Conservation (phyloP, 75 land plant genomes). For the Pinus taeda region DNA sequence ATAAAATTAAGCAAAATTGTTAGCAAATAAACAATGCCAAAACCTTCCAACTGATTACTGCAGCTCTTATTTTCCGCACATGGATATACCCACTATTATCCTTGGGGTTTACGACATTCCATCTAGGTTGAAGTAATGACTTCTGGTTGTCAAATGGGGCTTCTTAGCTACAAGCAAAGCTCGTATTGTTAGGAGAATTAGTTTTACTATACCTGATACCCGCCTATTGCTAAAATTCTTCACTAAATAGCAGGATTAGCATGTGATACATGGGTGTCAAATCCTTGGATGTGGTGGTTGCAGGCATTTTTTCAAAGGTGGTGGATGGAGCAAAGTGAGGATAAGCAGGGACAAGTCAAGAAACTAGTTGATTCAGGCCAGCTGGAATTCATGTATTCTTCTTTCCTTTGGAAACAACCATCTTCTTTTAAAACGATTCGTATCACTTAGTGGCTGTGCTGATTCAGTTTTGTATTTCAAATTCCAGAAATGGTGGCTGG, state of each 20-base stretch:
- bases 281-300: neutral
- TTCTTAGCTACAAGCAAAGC: neutral
- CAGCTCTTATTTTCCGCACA: neutral
- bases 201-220: neutral
- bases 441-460: neutral
- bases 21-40: neutral
- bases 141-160: neutral
- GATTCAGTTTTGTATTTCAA: conserved; percentile 8
- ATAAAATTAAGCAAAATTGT: no score
- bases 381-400: conserved; percentile 84
- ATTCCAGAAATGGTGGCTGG: conserved; percentile 75
- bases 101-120: neutral
- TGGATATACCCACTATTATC: neutral
- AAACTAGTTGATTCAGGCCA: conserved; percentile 78
- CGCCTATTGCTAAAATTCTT: neutral
- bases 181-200: neutral
- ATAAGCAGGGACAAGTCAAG: conserved; percentile 42
- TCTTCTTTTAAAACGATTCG: no score
- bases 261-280: neutral
- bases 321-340: conserved; percentile 87
- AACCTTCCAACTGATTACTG: neutral
- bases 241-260: no score
- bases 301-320: conserved; percentile 99
- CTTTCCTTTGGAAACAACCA: no score
- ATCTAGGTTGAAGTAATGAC: neutral